Conservation (phyloP, 208 protist genomes). For the Borovskyia barvae region DNA sequence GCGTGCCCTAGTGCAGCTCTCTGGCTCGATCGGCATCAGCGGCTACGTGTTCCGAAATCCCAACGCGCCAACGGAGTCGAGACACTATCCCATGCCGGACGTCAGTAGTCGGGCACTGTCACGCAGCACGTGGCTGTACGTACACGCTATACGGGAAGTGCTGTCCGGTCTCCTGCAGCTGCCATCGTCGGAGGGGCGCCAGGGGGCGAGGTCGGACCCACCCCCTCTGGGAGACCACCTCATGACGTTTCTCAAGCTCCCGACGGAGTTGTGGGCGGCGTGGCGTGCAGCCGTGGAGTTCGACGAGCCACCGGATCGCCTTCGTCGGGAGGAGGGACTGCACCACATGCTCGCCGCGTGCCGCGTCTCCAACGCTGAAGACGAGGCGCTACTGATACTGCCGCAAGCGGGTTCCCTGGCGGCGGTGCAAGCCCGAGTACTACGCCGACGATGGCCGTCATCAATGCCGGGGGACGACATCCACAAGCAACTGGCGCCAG, state of each 20-base stretch:
- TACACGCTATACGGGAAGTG: slow-evolving; percentile 18
- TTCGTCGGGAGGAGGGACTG: slow-evolving; percentile 9
- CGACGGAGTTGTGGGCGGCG: slow-evolving; percentile 10
- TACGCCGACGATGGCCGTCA: too few species aligned
- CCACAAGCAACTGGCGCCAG: not conserved
- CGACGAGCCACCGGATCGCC: slow-evolving; percentile 18
- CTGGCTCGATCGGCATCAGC: slow-evolving; percentile 24
- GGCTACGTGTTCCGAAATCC: slow-evolving; percentile 19
- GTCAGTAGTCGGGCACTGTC: slow-evolving; percentile 9
- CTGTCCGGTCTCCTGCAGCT: slow-evolving; percentile 6
- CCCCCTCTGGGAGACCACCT: too few species aligned
- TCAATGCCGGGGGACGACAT: slow-evolving; percentile 10
- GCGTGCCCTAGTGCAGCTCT: slow-evolving; percentile 17
- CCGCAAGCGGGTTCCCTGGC: slow-evolving; percentile 5
- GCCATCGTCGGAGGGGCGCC: too few species aligned
- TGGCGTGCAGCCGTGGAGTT: slow-evolving; percentile 19
- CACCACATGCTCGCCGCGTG: slow-evolving; percentile 15
- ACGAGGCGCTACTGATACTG: slow-evolving; percentile 18
- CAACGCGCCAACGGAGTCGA: slow-evolving; percentile 12
- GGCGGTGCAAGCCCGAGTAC: slow-evolving; percentile 8
- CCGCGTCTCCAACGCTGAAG: slow-evolving; percentile 4
- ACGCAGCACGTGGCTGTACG: slow-evolving; percentile 21
- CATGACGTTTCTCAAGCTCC: slow-evolving; percentile 9
- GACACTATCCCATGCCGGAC: slow-evolving; percentile 18
- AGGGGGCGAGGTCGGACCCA: too few species aligned